These are phyloP conservation scores for Trichoderma semiorbis DNA, from an alignment of 2,329 filamentous ascomycete species.

Conservation along the genomic window DNA sequence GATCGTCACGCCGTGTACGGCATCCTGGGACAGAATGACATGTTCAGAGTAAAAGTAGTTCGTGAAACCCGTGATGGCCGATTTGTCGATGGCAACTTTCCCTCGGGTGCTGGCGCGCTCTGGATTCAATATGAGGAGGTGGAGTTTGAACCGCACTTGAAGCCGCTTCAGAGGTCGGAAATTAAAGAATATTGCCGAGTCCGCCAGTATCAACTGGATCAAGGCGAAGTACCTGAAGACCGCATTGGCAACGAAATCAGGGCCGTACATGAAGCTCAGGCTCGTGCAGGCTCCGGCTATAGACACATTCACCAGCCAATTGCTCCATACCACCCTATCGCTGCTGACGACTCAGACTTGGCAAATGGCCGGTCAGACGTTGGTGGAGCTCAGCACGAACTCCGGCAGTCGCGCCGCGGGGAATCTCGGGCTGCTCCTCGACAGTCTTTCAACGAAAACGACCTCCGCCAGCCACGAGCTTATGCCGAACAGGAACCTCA, in stretches of 20 bases:
- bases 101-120: slow-evolving; percentile 54
- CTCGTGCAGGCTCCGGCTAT: slow-evolving; percentile 37
- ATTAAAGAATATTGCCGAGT: slow-evolving; percentile 63
- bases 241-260: slow-evolving; percentile 48
- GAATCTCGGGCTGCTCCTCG: slow-evolving; percentile 32
- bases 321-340: slow-evolving; percentile 25
- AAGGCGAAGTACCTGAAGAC: slow-evolving; percentile 48
- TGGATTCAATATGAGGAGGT: slow-evolving; percentile 64
- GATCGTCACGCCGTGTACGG: slow-evolving; percentile 62
- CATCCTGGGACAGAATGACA: slow-evolving; percentile 59
- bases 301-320: slow-evolving; percentile 23
- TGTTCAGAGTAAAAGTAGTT: slow-evolving; percentile 62
- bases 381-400: slow-evolving; percentile 33
- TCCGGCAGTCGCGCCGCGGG: slow-evolving; percentile 43
- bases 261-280: slow-evolving; percentile 51
- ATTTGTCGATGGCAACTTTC: slow-evolving; percentile 57
- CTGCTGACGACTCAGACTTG: slow-evolving; percentile 20
- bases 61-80: slow-evolving; percentile 59
- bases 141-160: slow-evolving; percentile 54
- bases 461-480: slow-evolving; percentile 13
- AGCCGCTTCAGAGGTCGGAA: slow-evolving; percentile 49
- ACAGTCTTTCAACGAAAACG: slow-evolving; percentile 26
- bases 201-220: slow-evolving; percentile 56
- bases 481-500: slow-evolving; percentile 13
- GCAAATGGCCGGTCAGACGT: slow-evolving; percentile 21